phyloP scores from a whole-genome alignment of 495 filamentous ascomycete genomes.

The Neurospora hispaniola region DNA sequence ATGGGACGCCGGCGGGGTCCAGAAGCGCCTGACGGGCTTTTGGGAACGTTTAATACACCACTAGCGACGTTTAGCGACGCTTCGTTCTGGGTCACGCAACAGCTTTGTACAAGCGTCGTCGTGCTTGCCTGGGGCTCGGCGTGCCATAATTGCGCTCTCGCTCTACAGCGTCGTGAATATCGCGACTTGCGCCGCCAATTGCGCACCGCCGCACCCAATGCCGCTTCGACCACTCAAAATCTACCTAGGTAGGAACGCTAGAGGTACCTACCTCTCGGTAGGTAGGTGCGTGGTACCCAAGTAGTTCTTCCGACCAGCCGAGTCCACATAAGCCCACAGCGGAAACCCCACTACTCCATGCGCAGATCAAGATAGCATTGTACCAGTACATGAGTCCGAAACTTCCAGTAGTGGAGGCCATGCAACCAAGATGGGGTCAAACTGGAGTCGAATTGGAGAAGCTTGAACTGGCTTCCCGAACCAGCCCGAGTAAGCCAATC shows the following conservation, averaged over 20 bases:
- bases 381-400: conserved; percentile 14
- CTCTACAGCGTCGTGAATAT: background rate
- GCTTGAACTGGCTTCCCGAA: background rate
- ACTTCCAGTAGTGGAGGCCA: background rate
- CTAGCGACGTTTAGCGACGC: conserved; percentile 10
- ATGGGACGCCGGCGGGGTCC: background rate
- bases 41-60: background rate
- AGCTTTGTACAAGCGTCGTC: conserved; percentile 8
- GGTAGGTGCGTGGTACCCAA: no score
- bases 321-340: conserved; percentile 12
- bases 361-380: conserved; percentile 3
- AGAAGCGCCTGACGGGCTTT: conserved; percentile 9
- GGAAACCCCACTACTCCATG: conserved; percentile 18
- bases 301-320: conserved; percentile 9
- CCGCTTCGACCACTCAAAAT: background rate
- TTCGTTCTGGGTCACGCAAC: conserved; percentile 4
- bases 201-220: background rate
- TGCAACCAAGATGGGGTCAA: background rate
- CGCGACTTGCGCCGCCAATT: background rate
- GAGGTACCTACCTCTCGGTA: no score
- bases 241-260: background rate
- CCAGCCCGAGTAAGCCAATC: background rate
- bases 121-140: background rate
- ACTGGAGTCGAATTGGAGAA: background rate
- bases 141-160: background rate